Evolutionary conservation across 2,329 filamentous ascomycete genomes (phyloP).

Genomic region (Phialocephala subalpina): DNA sequence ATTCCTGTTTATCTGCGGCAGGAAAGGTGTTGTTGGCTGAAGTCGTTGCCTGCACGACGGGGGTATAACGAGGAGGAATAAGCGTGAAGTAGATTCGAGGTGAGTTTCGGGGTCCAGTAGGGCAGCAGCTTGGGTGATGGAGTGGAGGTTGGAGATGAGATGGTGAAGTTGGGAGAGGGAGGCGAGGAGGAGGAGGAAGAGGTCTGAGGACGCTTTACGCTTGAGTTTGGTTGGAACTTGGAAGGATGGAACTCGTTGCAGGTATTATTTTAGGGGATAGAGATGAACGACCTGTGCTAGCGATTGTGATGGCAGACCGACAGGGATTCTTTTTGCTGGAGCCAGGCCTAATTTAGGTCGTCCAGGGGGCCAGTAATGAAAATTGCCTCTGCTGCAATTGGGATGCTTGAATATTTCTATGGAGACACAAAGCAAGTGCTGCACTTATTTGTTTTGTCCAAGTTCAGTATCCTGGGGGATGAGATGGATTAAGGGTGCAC

Average conservation of each 20-base stretch:
- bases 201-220: neutral
- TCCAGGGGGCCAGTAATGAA: constrained; percentile 5
- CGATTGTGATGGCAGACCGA: neutral
- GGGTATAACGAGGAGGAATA: constrained; percentile 5
- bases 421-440: neutral
- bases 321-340: constrained; percentile 2
- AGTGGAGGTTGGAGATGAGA: neutral
- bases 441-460: neutral
- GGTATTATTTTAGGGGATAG: constrained; percentile 1
- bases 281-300: neutral
- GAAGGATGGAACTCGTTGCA: neutral
- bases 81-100: neutral
- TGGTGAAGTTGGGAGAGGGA: neutral
- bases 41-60: constrained; percentile 24
- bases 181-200: neutral
- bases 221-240: constrained; percentile 1
- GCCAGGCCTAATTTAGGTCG: neutral
- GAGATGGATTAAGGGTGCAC: neutral
- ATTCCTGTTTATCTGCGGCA: constrained; percentile 22
- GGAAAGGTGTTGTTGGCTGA: constrained; percentile 11
- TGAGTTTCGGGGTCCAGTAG: neutral
- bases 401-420: neutral
- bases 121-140: neutral
- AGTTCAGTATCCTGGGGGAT: neutral
- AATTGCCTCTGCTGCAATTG: constrained; percentile 2